phyloP scores from a whole-genome alignment of 306 rosid species.

The Malus domestica region ASM211411v1 NC_041793.1:41043001-41043500 shows the following conservation, averaged over 20 bases:
- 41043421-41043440: slow-evolving; percentile 38
- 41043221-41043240: slow-evolving; percentile 67
- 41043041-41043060: slow-evolving; percentile 41
- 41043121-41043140: slow-evolving; percentile 74
- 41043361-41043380: slow-evolving; percentile 59
- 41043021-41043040: slow-evolving; percentile 54
- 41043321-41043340: slow-evolving; percentile 40
- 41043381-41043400: not conserved
- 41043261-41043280: slow-evolving; percentile 44
- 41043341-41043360: slow-evolving; percentile 44
- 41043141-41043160: slow-evolving; percentile 76
- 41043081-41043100: slow-evolving; percentile 68
- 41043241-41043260: slow-evolving; percentile 59
- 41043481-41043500: slow-evolving; percentile 55
- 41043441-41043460: slow-evolving; percentile 84
- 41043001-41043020: slow-evolving; percentile 69
- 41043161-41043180: slow-evolving; percentile 65
- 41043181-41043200: slow-evolving; percentile 29
- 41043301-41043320: slow-evolving; percentile 71
- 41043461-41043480: slow-evolving; percentile 76
- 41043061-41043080: slow-evolving; percentile 76
- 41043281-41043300: slow-evolving; percentile 78
- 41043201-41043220: slow-evolving; percentile 30
- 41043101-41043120: slow-evolving; percentile 92
- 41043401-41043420: slow-evolving; percentile 54